Conservation (phyloP, 176 grass and related monocot species). For the Zea mays region Zm-B73-REFERENCE-NAM-5.0 NC_050102.1:183080501-183081000, state of each 20-base stretch:
- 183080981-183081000: conserved; percentile 27
- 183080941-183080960: conserved; percentile 43
- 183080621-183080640: conserved; percentile 35
- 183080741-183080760: conserved; percentile 57
- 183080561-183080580: conserved; percentile 69
- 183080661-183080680: conserved; percentile 55
- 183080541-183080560: not conserved
- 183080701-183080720: not conserved
- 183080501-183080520: not conserved
- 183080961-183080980: conserved; percentile 37
- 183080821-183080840: conserved; percentile 34
- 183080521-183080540: not conserved
- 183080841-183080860: not conserved
- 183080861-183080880: not conserved
- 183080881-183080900: not conserved
- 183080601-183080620: conserved; percentile 40
- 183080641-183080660: conserved; percentile 54
- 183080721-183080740: not conserved
- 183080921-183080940: conserved; percentile 51
- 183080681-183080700: not conserved
- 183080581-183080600: conserved; percentile 71
- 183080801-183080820: conserved; percentile 41
- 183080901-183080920: not conserved
- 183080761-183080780: conserved; percentile 55
- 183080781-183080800: conserved; percentile 51